A percentile compares a stretch with the other conserved stretches of the same genome.
phyloP scores from a whole-genome alignment of 768 basidiomycete species.

The Lactarius tabidus region DNA sequence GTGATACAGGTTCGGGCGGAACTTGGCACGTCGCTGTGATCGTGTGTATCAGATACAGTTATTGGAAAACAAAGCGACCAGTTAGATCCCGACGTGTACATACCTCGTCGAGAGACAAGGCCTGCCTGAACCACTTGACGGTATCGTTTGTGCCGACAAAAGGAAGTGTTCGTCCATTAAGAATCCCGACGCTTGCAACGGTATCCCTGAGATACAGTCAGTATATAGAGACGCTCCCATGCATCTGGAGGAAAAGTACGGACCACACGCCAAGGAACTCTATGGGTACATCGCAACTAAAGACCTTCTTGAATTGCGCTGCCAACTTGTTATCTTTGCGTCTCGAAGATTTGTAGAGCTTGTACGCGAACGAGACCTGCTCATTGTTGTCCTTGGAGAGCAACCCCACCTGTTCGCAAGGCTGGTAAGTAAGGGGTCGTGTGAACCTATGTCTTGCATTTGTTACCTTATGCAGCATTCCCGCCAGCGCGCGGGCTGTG shows the following conservation, averaged over 20 bases:
- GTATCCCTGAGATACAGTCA: constrained; percentile 57
- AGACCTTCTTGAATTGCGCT: constrained; percentile 62
- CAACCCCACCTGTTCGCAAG: constrained; percentile 67
- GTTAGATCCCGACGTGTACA: constrained; percentile 23
- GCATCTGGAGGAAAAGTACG: not conserved
- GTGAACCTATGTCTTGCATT: not conserved
- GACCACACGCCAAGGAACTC: constrained; percentile 85
- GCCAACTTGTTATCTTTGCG: constrained; percentile 43
- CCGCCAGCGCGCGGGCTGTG: constrained; percentile 69
- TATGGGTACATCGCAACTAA: constrained; percentile 59
- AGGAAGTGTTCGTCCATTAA: constrained; percentile 56
- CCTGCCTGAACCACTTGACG: constrained; percentile 73
- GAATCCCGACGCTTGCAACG: constrained; percentile 66
- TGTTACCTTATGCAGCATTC: constrained; percentile 63
- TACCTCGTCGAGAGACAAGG: constrained; percentile 74
- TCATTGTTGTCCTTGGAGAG: constrained; percentile 63
- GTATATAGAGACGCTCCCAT: not conserved
- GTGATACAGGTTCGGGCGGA: constrained; percentile 60
- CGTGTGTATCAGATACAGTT: not conserved
- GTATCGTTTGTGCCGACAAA: constrained; percentile 60
- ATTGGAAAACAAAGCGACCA: not conserved
- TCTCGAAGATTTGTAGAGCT: constrained; percentile 58
- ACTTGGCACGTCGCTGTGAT: constrained; percentile 59
- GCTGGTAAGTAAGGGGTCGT: not conserved
- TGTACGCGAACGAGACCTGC: constrained; percentile 71